These are phyloP conservation scores for Filobasidium wieringae DNA, from an alignment of 768 basidiomycete species.

Conservation along the genomic window DNA sequence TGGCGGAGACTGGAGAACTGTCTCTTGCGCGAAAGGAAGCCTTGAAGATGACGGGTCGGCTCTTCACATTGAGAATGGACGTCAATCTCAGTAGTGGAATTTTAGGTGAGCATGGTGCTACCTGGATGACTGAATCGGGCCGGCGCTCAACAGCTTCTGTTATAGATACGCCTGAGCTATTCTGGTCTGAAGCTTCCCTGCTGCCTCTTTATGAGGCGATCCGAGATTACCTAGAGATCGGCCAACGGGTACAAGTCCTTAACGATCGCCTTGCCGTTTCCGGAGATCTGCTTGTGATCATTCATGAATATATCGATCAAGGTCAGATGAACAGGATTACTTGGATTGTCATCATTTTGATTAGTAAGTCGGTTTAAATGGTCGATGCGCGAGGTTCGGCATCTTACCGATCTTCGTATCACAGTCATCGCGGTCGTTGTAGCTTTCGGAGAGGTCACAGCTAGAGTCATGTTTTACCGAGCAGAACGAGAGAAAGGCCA, in stretches of 20 bases:
- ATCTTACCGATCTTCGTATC: not conserved
- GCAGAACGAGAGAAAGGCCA: not conserved
- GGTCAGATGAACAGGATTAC: slow-evolving; percentile 84
- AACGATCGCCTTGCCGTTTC: slow-evolving; percentile 81
- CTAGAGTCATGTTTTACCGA: slow-evolving; percentile 25
- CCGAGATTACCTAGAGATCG: slow-evolving; percentile 88
- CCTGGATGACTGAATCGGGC: not conserved
- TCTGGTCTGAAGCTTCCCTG: slow-evolving; percentile 87
- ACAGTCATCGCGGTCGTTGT: slow-evolving; percentile 15
- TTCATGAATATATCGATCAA: slow-evolving; percentile 85
- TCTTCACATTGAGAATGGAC: slow-evolving; percentile 79
- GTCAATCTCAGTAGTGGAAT: slow-evolving; percentile 87
- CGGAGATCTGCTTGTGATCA: slow-evolving; percentile 77
- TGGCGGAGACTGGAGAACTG: slow-evolving; percentile 65
- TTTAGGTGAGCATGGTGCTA: slow-evolving; percentile 43
- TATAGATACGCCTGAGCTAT: slow-evolving; percentile 73
- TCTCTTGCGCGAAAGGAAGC: slow-evolving; percentile 68
- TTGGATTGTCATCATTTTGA: slow-evolving; percentile 72
- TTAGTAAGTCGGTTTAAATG: slow-evolving; percentile 64
- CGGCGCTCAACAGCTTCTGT: not conserved
- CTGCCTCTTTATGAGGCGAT: slow-evolving; percentile 84
- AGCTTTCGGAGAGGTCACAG: slow-evolving; percentile 31
- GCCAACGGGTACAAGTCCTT: slow-evolving; percentile 63
- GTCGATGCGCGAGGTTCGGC: not conserved
- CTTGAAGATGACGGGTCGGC: slow-evolving; percentile 66